These are phyloP conservation scores for Penicillium pancosmium DNA, from an alignment of 495 filamentous ascomycete genomes.

Conservation along the genomic window DNA sequence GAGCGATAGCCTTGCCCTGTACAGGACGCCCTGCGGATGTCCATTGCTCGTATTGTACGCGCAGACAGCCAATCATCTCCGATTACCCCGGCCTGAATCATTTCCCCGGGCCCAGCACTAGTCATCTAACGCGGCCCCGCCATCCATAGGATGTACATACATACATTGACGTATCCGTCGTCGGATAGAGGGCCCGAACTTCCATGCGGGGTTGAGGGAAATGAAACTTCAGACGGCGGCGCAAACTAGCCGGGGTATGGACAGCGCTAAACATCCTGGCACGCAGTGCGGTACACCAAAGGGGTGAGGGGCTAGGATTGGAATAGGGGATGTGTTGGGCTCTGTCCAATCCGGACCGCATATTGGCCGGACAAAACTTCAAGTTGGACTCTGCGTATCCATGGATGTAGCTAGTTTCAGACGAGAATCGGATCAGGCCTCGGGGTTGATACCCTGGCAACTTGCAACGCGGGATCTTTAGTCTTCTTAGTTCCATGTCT, in stretches of 20 bases:
- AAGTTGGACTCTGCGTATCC: too few species aligned
- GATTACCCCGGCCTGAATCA: too few species aligned
- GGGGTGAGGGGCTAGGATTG: not conserved
- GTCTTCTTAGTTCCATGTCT: not conserved
- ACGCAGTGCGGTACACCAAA: not conserved
- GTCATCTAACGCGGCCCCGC: too few species aligned
- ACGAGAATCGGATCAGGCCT: too few species aligned
- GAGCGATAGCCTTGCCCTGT: too few species aligned
- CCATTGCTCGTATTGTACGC: too few species aligned
- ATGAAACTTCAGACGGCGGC: not conserved
- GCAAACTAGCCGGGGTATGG: not conserved
- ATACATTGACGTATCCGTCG: not conserved
- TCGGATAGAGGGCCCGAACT: slow-evolving; percentile 1
- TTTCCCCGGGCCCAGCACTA: too few species aligned
- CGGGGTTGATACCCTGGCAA: not conserved
- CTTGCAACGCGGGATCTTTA: not conserved
- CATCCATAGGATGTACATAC: too few species aligned
- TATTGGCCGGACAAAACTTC: not conserved
- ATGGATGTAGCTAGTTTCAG: too few species aligned
- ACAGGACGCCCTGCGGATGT: too few species aligned
- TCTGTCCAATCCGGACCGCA: not conserved
- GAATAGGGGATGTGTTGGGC: not conserved
- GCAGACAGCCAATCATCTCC: too few species aligned
- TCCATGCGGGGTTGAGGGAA: slow-evolving; percentile 4
- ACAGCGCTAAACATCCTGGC: not conserved